Evolutionary conservation across 352 stramenopile genomes (phyloP).

Genomic region (Globisporangium orthogonon): DNA sequence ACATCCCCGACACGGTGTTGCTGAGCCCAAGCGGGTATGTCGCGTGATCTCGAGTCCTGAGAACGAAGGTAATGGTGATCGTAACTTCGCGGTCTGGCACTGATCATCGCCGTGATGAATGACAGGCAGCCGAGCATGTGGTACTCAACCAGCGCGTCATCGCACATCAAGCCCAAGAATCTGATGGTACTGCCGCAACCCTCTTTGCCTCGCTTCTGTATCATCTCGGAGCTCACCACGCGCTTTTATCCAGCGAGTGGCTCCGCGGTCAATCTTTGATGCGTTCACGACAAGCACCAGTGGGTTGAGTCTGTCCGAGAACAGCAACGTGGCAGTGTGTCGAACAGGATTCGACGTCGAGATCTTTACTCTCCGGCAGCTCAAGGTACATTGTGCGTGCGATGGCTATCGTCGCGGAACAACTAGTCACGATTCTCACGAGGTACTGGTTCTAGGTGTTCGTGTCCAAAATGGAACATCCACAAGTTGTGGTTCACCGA

Average conservation of each 20-base stretch:
- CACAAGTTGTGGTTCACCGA: conserved; percentile 6
- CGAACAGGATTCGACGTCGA: conserved; percentile 28
- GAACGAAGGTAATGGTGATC: not conserved
- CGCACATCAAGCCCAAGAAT: conserved; percentile 29
- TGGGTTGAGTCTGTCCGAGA: not conserved
- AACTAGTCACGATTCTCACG: not conserved
- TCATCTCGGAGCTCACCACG: not conserved
- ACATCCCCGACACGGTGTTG: conserved; percentile 53
- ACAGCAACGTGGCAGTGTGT: conserved; percentile 21
- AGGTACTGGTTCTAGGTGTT: conserved; percentile 16
- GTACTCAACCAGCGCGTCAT: conserved; percentile 45
- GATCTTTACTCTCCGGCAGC: conserved; percentile 16
- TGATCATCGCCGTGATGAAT: too few species aligned
- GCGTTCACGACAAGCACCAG: conserved; percentile 13
- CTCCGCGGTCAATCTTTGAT: conserved; percentile 30
- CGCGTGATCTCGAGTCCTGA: not conserved
- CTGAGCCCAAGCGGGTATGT: conserved; percentile 45
- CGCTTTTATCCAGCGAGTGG: conserved; percentile 22
- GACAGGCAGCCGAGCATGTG: conserved; percentile 49
- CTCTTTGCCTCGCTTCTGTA: not conserved
- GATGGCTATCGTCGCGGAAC: too few species aligned
- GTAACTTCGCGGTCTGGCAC: not conserved
- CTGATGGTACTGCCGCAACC: conserved; percentile 19
- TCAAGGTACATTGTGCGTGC: conserved; percentile 21
- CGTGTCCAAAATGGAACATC: conserved; percentile 32